Conservation (phyloP, 305 asterid genomes). For the Fraxinus latifolia region DNA sequence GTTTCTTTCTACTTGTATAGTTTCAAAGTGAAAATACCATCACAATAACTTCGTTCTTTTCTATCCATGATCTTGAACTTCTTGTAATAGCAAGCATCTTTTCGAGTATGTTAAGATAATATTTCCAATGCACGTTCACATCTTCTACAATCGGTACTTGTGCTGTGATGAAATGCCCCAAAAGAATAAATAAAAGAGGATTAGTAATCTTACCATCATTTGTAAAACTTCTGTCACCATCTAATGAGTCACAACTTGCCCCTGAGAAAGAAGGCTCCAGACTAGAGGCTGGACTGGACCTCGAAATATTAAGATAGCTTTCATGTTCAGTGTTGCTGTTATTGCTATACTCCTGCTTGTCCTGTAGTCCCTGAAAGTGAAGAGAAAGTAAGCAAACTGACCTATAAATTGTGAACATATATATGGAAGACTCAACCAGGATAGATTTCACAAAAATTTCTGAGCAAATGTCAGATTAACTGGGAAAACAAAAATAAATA, state of each 20-base stretch:
- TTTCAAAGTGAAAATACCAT: conserved; percentile 1
- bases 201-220: conserved; percentile 45
- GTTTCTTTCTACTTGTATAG: neutral
- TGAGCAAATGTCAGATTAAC: neutral
- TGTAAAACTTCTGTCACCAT: conserved; percentile 43
- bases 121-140: neutral
- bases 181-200: conserved; percentile 15
- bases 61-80: neutral
- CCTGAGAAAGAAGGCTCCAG: conserved; percentile 61
- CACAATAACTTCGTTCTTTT: neutral
- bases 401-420: neutral
- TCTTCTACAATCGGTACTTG: conserved; percentile 2
- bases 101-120: neutral
- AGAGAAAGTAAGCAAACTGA: conserved; percentile 16
- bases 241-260: conserved; percentile 55
- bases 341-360: conserved; percentile 32
- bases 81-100: neutral
- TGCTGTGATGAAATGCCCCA: neutral
- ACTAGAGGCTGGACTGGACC: conserved; percentile 47
- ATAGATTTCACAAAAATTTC: neutral
- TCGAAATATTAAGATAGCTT: conserved; percentile 34
- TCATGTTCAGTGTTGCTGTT: conserved; percentile 35
- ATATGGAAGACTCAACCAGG: neutral
- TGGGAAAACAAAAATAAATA: neutral
- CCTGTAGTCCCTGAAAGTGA: conserved; percentile 45